Evolutionary conservation across 169 alveolate genomes (phyloP).

Genomic region (Plasmodium blacklocki): DNA sequence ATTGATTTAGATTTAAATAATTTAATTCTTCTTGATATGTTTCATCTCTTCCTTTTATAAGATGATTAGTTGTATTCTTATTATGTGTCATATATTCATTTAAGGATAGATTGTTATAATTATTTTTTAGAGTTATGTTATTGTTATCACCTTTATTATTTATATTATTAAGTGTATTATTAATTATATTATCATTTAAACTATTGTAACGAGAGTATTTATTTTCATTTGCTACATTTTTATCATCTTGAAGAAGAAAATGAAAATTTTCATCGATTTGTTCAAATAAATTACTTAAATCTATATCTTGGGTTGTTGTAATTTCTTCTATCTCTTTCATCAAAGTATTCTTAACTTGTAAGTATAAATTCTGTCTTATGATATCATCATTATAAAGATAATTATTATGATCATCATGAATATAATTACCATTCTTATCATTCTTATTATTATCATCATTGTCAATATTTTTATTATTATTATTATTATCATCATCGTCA

Average conservation of each 20-base stretch:
- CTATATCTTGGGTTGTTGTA: not conserved
- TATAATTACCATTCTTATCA: too few species aligned
- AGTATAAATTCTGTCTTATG: not conserved
- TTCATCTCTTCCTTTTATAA: too few species aligned
- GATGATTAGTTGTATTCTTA: too few species aligned
- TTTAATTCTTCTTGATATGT: too few species aligned
- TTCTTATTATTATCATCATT: too few species aligned
- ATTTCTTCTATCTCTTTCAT: constrained; percentile 33
- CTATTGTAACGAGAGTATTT: not conserved
- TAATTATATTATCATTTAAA: not conserved
- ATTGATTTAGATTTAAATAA: too few species aligned
- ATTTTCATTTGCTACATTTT: not conserved
- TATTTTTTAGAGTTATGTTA: too few species aligned
- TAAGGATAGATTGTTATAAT: too few species aligned
- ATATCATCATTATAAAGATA: not conserved
- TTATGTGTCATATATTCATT: too few species aligned
- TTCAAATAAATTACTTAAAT: constrained; percentile 42
- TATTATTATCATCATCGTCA: too few species aligned
- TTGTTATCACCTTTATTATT: not conserved
- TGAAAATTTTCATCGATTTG: constrained; percentile 21
- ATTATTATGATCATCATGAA: not conserved
- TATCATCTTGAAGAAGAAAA: constrained; percentile 8
- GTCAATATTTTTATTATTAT: too few species aligned
- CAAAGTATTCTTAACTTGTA: not conserved
- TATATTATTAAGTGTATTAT: not conserved